Evolutionary conservation across 2,329 filamentous ascomycete species (phyloP).

Genomic region (Cryphonectria parasitica): DNA sequence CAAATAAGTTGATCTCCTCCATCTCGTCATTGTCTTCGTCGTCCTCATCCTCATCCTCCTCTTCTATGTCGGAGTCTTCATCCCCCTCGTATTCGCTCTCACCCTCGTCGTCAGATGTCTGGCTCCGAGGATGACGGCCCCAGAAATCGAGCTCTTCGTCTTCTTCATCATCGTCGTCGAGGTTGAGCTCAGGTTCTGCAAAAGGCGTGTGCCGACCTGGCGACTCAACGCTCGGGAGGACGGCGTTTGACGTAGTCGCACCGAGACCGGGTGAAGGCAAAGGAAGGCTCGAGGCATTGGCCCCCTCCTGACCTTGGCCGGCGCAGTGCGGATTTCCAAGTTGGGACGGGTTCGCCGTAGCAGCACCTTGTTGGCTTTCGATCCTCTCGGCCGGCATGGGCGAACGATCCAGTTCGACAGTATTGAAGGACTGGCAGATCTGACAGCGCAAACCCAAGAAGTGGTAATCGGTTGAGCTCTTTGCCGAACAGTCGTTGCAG

Average conservation of each 20-base stretch:
- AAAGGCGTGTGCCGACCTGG: neutral
- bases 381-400: slow-evolving; percentile 19
- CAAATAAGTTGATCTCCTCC: slow-evolving; percentile 55
- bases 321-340: neutral
- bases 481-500: slow-evolving; percentile 93
- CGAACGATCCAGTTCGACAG: slow-evolving; percentile 54
- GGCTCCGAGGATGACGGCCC: slow-evolving; percentile 17
- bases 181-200: slow-evolving; percentile 14
- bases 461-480: slow-evolving; percentile 85
- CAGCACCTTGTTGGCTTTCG: neutral
- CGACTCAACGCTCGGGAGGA: neutral
- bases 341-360: neutral
- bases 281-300: neutral
- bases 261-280: neutral
- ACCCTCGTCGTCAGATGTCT: slow-evolving; percentile 41
- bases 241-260: neutral
- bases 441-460: slow-evolving; percentile 93
- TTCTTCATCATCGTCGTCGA: slow-evolving; percentile 36
- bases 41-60: slow-evolving; percentile 41
- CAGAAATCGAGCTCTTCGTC: slow-evolving; percentile 62
- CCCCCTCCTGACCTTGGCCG: neutral
- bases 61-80: slow-evolving; percentile 53
- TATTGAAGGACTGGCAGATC: slow-evolving; percentile 72
- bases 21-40: slow-evolving; percentile 51
- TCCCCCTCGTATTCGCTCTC: slow-evolving; percentile 53